phyloP scores from a whole-genome alignment of 225 moss, liverwort and hornwort genomes.

The Ulota crispa region DNA sequence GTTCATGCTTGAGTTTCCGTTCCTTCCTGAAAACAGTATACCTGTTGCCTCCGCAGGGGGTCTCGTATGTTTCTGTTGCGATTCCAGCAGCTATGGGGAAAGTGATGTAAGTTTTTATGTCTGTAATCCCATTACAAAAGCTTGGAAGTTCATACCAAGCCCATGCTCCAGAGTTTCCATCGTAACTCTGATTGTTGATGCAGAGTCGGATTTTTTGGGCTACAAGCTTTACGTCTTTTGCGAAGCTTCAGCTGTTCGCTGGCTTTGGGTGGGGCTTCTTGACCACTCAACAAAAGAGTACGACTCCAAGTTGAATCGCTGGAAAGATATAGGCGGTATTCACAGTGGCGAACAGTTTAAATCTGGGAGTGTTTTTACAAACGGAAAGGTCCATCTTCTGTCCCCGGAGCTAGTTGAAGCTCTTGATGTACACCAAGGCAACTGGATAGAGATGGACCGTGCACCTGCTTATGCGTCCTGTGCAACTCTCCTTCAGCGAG shows the following conservation, averaged over 20 bases:
- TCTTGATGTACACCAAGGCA: conserved; percentile 43
- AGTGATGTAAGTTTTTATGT: conserved; percentile 47
- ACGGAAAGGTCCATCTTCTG: conserved; percentile 45
- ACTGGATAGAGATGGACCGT: conserved; percentile 29
- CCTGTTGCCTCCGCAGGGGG: conserved; percentile 51
- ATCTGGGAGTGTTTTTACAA: conserved; percentile 39
- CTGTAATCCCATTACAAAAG: conserved; percentile 57
- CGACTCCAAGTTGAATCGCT: conserved; percentile 44
- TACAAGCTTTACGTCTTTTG: conserved; percentile 59
- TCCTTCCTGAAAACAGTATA: conserved; percentile 40
- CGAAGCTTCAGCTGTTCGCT: conserved; percentile 45
- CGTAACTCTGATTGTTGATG: conserved; percentile 38
- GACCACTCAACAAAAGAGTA: conserved; percentile 58
- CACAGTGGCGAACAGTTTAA: conserved; percentile 54
- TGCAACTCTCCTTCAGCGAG: conserved; percentile 45
- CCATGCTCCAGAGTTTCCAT: conserved; percentile 44
- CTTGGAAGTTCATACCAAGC: conserved; percentile 51
- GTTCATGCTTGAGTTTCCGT: conserved; percentile 47
- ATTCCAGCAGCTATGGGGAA: conserved; percentile 37
- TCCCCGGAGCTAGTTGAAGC: conserved; percentile 49
- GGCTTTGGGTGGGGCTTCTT: conserved; percentile 52
- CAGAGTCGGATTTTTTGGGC: conserved; percentile 19
- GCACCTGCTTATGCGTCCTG: conserved; percentile 52
- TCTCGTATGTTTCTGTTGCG: conserved; percentile 53
- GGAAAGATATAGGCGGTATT: conserved; percentile 46